phyloP scores from a whole-genome alignment of 179 eudicot species.

The Silene coronaria region DNA sequence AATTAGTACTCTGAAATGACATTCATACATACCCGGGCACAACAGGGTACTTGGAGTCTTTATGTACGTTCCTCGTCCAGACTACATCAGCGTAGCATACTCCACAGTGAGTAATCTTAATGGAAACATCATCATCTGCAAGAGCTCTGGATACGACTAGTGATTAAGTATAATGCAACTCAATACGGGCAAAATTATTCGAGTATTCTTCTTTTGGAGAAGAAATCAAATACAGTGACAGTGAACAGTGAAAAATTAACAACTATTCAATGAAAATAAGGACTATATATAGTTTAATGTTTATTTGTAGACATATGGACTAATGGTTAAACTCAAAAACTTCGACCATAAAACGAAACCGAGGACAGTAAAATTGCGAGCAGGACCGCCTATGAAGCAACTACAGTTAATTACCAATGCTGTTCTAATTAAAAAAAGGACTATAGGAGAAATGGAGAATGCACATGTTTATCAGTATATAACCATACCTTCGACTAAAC shows the following conservation, averaged over 20 bases:
- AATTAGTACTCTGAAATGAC: neutral
- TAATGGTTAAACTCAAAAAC: too few relatives aligned
- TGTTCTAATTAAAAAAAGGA: too few relatives aligned
- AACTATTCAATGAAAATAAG: neutral
- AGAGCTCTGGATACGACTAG: slow-evolving; percentile 31
- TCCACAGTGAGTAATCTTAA: slow-evolving; percentile 61
- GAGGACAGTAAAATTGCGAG: too few relatives aligned
- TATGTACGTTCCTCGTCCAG: slow-evolving; percentile 54
- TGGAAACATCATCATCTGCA: slow-evolving; percentile 49
- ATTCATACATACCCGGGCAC: slow-evolving; percentile 59
- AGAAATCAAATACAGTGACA: neutral
- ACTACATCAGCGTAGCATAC: slow-evolving; percentile 71
- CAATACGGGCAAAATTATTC: neutral
- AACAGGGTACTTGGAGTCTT: slow-evolving; percentile 57
- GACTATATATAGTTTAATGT: too few relatives aligned
- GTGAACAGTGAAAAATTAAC: neutral
- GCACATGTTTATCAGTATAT: neutral
- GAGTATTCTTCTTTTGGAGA: neutral
- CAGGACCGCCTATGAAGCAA: too few relatives aligned
- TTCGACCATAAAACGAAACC: too few relatives aligned
- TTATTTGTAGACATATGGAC: too few relatives aligned
- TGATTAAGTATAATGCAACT: slow-evolving; percentile 4
- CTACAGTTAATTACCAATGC: too few relatives aligned
- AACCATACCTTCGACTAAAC: slow-evolving; percentile 13
- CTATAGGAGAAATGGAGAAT: neutral